These are phyloP conservation scores for Bipolaris sorokiniana DNA, from an alignment of 2,329 filamentous ascomycete species.

Conservation along the genomic window DNA sequence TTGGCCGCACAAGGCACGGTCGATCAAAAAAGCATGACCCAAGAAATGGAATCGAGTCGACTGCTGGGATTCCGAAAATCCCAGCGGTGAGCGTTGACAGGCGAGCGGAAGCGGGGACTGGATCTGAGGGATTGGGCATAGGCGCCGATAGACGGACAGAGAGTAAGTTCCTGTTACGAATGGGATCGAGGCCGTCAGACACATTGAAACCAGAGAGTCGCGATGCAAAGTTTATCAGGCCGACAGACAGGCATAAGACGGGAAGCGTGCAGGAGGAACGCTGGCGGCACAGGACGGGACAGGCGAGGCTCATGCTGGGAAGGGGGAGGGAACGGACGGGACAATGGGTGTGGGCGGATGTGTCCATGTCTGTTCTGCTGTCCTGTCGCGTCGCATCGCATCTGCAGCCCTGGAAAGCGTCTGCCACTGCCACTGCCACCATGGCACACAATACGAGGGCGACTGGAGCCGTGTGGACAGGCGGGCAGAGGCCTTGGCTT, in stretches of 20 bases:
- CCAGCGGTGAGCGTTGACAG: conserved; percentile 27
- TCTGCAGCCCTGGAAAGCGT: conserved; percentile 24
- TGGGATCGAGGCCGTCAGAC: conserved; percentile 23
- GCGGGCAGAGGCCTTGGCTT: conserved; percentile 22
- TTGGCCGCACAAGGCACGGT: conserved; percentile 7
- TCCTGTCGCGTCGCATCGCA: background rate
- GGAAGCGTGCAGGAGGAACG: conserved; percentile 15
- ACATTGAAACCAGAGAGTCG: conserved; percentile 5
- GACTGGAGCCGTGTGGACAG: conserved; percentile 30
- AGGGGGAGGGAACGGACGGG: conserved; percentile 17
- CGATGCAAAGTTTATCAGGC: conserved; percentile 28
- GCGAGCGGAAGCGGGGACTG: conserved; percentile 31
- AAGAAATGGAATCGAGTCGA: conserved; percentile 4
- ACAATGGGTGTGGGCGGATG: background rate
- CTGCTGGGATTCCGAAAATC: conserved; percentile 36
- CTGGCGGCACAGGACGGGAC: background rate
- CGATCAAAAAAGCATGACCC: conserved; percentile 11
- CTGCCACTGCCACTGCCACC: background rate
- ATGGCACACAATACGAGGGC: conserved; percentile 9
- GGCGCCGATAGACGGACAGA: conserved; percentile 9
- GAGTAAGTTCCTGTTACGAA: conserved; percentile 32
- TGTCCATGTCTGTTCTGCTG: background rate
- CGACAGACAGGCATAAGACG: conserved; percentile 20
- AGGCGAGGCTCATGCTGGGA: background rate
- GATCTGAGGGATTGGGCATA: conserved; percentile 30